Evolutionary conservation across 352 stramenopile species (phyloP).

Genomic region (Phytopythium montanum): DNA sequence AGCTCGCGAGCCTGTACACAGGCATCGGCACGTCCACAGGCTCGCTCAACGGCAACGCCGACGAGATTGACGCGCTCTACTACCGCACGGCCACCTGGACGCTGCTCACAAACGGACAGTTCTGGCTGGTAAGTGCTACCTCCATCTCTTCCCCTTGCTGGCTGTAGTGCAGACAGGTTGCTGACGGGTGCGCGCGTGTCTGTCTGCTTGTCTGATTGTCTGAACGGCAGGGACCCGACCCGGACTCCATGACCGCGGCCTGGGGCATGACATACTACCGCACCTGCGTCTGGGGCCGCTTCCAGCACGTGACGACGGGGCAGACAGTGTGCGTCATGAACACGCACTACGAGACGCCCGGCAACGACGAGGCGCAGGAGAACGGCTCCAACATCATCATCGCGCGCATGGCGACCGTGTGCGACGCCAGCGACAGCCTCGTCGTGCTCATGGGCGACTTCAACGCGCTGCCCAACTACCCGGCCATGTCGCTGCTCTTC

Average conservation of each 20-base stretch:
- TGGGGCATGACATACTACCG: constrained; percentile 78
- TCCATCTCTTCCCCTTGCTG: not conserved
- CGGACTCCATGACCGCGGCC: constrained; percentile 37
- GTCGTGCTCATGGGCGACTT: constrained; percentile 68
- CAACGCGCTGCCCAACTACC: constrained; percentile 64
- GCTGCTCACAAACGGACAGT: constrained; percentile 52
- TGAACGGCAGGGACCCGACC: constrained; percentile 27
- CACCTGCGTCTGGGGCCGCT: constrained; percentile 64
- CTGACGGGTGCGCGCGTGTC: too few species aligned
- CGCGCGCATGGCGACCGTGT: constrained; percentile 39
- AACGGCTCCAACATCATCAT: constrained; percentile 69
- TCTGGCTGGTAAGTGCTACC: constrained; percentile 40
- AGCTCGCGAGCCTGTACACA: constrained; percentile 51
- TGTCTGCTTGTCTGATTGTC: too few species aligned
- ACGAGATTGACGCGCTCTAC: constrained; percentile 62
- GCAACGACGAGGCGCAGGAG: constrained; percentile 66
- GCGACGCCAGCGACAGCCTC: constrained; percentile 51
- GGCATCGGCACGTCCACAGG: constrained; percentile 54
- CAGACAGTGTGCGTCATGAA: constrained; percentile 72
- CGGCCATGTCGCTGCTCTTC: constrained; percentile 58
- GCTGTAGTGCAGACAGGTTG: not conserved
- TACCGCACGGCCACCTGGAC: constrained; percentile 60
- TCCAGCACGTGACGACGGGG: constrained; percentile 59
- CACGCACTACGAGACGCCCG: constrained; percentile 81
- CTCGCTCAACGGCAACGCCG: constrained; percentile 53